Evolutionary conservation across 305 asterid species (phyloP).

Genomic region (Vinca major): DNA sequence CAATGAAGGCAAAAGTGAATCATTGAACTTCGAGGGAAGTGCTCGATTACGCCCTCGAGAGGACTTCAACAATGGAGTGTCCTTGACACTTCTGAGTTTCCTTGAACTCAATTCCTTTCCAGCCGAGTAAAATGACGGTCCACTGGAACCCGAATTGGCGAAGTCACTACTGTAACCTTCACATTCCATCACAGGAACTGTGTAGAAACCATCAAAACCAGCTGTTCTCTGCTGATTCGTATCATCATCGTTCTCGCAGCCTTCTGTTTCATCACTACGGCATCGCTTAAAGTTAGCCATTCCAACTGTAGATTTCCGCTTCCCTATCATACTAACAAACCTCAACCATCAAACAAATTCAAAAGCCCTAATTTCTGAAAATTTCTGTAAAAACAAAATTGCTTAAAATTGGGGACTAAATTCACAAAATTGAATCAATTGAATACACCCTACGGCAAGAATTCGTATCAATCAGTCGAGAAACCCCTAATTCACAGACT

Average conservation of each 20-base stretch:
- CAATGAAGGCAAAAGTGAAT: conserved; percentile 63
- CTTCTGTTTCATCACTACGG: conserved; percentile 30
- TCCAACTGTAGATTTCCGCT: conserved; percentile 23
- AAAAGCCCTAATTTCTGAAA: conserved; percentile 34
- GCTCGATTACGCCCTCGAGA: conserved; percentile 67
- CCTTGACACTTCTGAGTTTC: conserved; percentile 20
- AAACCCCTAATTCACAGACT: conserved; percentile 18
- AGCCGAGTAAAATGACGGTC: conserved; percentile 19
- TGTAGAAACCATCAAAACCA: conserved; percentile 16
- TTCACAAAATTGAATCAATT: neutral
- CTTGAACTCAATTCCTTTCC: conserved; percentile 21
- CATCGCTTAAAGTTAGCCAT: conserved; percentile 75
- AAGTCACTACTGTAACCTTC: conserved; percentile 32
- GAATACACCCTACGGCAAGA: neutral
- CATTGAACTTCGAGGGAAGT: conserved; percentile 51
- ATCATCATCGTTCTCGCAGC: conserved; percentile 17
- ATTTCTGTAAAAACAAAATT: neutral
- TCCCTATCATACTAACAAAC: conserved; percentile 35
- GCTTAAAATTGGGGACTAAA: neutral
- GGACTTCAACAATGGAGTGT: conserved; percentile 61
- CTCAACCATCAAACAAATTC: conserved; percentile 16
- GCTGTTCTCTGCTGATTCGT: conserved; percentile 22
- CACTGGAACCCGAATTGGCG: conserved; percentile 24
- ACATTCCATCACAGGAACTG: conserved; percentile 42
- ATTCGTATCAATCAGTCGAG: neutral